Percentiles rank a stretch among this genome's conserved stretches.
Conservation (phyloP, 257 asterid species). For the Solanum piurae region DNA sequence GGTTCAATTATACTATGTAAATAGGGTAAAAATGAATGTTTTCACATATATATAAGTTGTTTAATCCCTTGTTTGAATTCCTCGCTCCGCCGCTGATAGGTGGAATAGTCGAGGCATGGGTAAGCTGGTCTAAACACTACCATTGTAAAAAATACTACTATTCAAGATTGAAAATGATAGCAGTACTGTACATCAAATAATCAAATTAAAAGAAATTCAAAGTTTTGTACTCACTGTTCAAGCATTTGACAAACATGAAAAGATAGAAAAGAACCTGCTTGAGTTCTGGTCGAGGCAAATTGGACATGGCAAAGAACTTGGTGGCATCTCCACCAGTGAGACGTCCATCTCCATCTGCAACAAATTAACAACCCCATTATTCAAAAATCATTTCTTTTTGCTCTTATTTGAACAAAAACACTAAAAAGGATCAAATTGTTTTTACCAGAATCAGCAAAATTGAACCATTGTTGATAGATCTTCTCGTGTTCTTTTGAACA, state of each 20-base stretch:
- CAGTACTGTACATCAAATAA: not conserved
- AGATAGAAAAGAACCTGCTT: slow-evolving; percentile 43
- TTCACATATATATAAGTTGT: not conserved
- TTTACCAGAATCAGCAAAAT: slow-evolving; percentile 72
- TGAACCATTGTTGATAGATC: slow-evolving; percentile 77
- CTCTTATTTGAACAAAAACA: not conserved
- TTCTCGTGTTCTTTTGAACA: slow-evolving; percentile 78
- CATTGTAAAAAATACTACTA: not conserved
- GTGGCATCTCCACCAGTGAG: slow-evolving; percentile 75
- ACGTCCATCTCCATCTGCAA: slow-evolving; percentile 87
- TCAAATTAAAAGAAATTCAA: not conserved
- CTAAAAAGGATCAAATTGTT: not conserved
- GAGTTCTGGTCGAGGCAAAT: slow-evolving; percentile 83
- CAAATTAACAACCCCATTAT: not conserved
- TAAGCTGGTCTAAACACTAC: not conserved
- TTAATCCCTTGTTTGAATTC: not conserved
- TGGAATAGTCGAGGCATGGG: not conserved
- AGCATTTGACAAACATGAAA: not conserved
- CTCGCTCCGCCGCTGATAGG: too few relatives aligned
- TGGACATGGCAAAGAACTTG: slow-evolving; percentile 78
- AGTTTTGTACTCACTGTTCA: not conserved
- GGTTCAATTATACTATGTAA: not conserved
- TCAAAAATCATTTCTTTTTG: not conserved
- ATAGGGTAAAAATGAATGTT: not conserved
- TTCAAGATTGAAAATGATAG: not conserved